A percentile compares a stretch with the other conserved stretches of the same genome.
phyloP scores from a whole-genome alignment of 805 yeast species.

The Komagataella mondaviorum region DNA sequence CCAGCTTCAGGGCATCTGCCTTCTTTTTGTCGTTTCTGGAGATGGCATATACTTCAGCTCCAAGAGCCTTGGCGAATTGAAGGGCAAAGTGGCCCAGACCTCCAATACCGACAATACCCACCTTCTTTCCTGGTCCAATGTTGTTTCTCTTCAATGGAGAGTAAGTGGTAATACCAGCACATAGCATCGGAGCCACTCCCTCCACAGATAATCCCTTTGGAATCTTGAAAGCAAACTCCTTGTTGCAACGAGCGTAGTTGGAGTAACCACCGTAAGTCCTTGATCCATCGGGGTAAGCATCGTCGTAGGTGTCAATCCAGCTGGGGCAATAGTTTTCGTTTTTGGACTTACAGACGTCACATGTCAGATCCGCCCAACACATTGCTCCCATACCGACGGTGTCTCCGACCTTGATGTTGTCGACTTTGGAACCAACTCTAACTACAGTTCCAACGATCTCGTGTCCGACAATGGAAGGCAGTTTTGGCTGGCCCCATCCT shows the following conservation, averaged over 20 bases:
- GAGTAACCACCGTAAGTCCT: constrained; percentile 55
- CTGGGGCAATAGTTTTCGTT: constrained; percentile 32
- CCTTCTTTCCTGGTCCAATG: constrained; percentile 23
- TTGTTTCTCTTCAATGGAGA: constrained; percentile 45
- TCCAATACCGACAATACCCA: constrained; percentile 53
- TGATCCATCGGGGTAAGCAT: constrained; percentile 11
- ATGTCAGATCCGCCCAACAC: constrained; percentile 43
- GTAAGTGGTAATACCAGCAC: constrained; percentile 67
- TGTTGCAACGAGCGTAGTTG: constrained; percentile 47
- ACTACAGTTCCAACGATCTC: constrained; percentile 51
- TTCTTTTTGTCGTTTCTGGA: constrained; percentile 37
- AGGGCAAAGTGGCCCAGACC: constrained; percentile 59
- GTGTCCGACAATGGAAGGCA: constrained; percentile 38
- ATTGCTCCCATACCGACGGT: constrained; percentile 77
- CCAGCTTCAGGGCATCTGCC: constrained; percentile 36
- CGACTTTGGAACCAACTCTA: constrained; percentile 42
- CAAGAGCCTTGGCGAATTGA: constrained; percentile 45
- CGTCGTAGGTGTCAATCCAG: constrained; percentile 21
- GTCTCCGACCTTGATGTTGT: constrained; percentile 46
- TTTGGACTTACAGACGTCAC: constrained; percentile 41
- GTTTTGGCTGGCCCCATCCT: constrained; percentile 18
- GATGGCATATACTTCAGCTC: constrained; percentile 46
- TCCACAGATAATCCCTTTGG: constrained; percentile 40
- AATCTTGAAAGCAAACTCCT: constrained; percentile 47
- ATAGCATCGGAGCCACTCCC: constrained; percentile 57